Base-by-base conservation (phyloP, 1,139 yeast genomes). In the Yarrowia galli region DNA sequence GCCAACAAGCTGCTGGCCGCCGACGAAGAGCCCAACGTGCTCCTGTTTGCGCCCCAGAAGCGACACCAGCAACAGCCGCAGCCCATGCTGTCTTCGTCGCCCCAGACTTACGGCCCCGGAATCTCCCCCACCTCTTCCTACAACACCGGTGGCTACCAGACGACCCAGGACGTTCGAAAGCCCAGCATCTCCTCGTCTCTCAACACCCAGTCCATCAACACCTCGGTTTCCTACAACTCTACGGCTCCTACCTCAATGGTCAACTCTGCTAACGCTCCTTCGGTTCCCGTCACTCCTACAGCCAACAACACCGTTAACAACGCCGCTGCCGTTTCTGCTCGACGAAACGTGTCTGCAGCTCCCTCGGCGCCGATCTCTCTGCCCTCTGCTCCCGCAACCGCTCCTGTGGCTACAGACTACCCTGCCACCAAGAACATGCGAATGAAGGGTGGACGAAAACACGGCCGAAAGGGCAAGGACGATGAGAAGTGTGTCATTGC, bases 1-100 rank as follows among this genome's bases (percentile, higher is more conserved):
- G 89, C 96, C 60, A 90, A 90, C 75, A 80, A 86, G 46, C 80
- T 89, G 72, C 77, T 88, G 53, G 88, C 85, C 71, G 85, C 85
- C 71, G 92, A 92, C 15, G 83, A 86, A 67, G 92, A 88, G 74
- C 92, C 91, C 18, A 74, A 75, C 56, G 69, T 72, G 56, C 74
- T 74, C 46, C 68, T 69, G 38, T 60, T 63, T 42, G 56, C 66
- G n/a, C 66, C 66, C 46, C 54, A 46, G 25, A 61, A 36, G 22
- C 60, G 60, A 16, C 38, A 16, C 35, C 32, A 36, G 35, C 67
- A 51, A 6, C 65, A 22, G 20, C 13, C 28, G 16, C 53, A 60
- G 43, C 10, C 71, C 22, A 69, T 69, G 43, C 66, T 69, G 20
- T 67, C 70, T 5, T 69, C 71, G 1, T 64, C 69, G 3, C 68